A percentile compares a stretch with the other conserved stretches of the same genome.
These are phyloP conservation scores for Cyberlindnera mississippiensis DNA, from an alignment of 805 yeast genomes.

Conservation along the genomic window DNA sequence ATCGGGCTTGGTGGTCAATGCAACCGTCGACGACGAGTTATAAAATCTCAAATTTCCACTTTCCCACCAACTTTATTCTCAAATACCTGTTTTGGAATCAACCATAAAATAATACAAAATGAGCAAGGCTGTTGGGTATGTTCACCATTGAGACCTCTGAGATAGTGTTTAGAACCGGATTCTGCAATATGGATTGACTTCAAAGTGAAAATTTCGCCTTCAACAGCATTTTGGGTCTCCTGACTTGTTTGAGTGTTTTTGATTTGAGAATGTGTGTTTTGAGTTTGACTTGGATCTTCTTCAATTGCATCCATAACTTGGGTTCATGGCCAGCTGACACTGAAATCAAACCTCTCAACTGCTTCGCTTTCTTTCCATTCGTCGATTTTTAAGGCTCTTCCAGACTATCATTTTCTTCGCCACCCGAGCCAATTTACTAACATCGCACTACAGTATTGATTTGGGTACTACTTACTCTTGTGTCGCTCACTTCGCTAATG, in stretches of 20 bases:
- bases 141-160: slow-evolving; percentile 18
- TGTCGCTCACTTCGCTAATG: slow-evolving; percentile 91
- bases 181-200: not conserved
- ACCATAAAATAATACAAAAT: slow-evolving; percentile 21
- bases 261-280: no score
- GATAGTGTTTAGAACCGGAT: not conserved
- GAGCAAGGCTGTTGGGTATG: slow-evolving; percentile 52
- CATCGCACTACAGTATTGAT: slow-evolving; percentile 27
- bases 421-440: slow-evolving; percentile 3
- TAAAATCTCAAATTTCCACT: slow-evolving; percentile 9
- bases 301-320: no score
- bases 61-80: not conserved
- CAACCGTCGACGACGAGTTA: slow-evolving; percentile 11
- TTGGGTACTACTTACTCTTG: slow-evolving; percentile 55
- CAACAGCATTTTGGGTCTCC: no score
- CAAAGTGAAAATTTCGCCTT: not conserved
- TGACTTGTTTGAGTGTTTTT: no score
- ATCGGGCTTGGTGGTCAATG: slow-evolving; percentile 1
- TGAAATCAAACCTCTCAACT: no score
- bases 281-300: no score
- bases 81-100: not conserved
- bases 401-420: not conserved
- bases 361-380: no score
- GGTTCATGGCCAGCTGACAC: no score
- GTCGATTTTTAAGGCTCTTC: no score